A percentile compares a stretch with the other conserved stretches of the same genome.
These are phyloP conservation scores for Amanita polypyramis DNA, from an alignment of 768 basidiomycete genomes.

Conservation along the genomic window DNA sequence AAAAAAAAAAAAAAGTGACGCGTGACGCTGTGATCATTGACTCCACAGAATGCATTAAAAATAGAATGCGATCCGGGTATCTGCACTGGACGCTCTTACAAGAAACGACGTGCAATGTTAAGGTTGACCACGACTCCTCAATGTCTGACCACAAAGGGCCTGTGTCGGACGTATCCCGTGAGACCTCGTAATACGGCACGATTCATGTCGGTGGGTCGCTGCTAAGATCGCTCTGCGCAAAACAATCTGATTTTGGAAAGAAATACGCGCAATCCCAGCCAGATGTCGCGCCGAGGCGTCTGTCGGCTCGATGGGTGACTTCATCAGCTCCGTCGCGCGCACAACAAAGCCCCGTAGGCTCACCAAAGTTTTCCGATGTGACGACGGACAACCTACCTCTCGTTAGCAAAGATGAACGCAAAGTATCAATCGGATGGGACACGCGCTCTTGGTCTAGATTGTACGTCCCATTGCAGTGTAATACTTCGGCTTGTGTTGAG, in stretches of 20 bases:
- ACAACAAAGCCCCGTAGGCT: neutral
- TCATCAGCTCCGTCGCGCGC: neutral
- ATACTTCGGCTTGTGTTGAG: neutral
- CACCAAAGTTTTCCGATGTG: neutral
- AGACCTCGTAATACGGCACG: neutral
- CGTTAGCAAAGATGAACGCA: slow-evolving; percentile 42
- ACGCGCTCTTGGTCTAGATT: slow-evolving; percentile 64
- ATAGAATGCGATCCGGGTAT: no score
- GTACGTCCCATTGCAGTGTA: slow-evolving; percentile 31
- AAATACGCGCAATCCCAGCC: neutral
- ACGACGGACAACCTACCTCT: slow-evolving; percentile 35
- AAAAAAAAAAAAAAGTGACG: no score
- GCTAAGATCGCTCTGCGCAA: neutral
- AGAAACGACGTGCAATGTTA: neutral
- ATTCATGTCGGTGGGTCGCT: neutral
- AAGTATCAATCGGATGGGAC: slow-evolving; percentile 68
- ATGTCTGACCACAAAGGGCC: neutral
- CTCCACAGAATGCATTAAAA: no score
- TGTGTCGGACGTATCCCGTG: neutral
- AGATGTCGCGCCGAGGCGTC: neutral
- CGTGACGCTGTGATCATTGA: no score
- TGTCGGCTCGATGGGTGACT: neutral
- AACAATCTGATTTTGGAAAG: neutral
- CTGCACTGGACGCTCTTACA: no score
- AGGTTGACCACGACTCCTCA: neutral